Base-by-base conservation (phyloP, 139 green algal species). In the Chlorella sp. region DNA sequence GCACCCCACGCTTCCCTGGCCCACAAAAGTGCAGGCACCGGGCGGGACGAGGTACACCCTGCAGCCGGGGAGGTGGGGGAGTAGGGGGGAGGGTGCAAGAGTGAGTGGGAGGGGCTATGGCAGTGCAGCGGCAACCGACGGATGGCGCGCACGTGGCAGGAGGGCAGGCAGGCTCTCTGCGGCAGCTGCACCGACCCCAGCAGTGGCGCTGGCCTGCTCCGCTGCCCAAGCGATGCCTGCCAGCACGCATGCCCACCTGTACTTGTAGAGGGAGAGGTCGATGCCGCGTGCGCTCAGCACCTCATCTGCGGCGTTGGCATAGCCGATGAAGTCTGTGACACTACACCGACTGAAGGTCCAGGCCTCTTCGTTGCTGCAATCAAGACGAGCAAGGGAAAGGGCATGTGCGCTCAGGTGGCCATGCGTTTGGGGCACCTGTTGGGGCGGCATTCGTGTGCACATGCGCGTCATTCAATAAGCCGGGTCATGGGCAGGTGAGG, bases 241-340 rank as follows among this genome's bases (percentile, higher is more conserved):
- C 28, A 42, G 36, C n/a, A 42, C 76, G 53, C 5, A 14, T 12
- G 40, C 82, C 21, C 83, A 88, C 85, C 32, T 48, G 85, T 88
- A 48, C 69, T 88, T 81, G 85, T 88, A 88, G 14, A n/a, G 21
- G 40, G 15, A 42, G 26, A 88, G 68, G 69, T 88, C n/a, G 68
- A 81, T 34, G 32, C 69, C 42, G 15, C 42, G 85, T 39, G 85
- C 40, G 0, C 11, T 21, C 32, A 83, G 32, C 48, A n/a, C 69
- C 34, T 37, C n/a, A 22, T 83, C 71, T 3, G 85, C 85, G 18
- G 75, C 75, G n/a, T 89, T 71, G 11, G 71, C 34, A 7, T 53
- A 89, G 4, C 85, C 71, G 48, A 60, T 83, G 85, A 73, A 89
- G 85, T 88, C 84, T 14, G 66, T 40, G 48, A 88, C 71, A 32